These are phyloP conservation scores for Pinus taeda DNA, from an alignment of 75 land plant genomes.

Conservation along the genomic window DNA sequence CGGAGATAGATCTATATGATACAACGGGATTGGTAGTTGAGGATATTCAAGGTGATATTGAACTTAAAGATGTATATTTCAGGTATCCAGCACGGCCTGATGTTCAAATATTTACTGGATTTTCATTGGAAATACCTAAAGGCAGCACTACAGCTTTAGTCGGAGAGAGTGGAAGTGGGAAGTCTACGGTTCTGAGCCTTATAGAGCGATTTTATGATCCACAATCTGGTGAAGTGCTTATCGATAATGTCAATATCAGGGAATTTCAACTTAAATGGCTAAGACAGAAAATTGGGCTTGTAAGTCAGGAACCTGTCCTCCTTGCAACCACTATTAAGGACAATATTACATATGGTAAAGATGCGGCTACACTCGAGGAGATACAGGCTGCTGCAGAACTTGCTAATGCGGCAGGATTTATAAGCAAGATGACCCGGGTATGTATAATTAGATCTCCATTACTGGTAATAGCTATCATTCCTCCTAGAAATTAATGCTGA, in stretches of 20 bases:
- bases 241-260: constrained; percentile 82
- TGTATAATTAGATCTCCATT: background rate
- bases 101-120: constrained; percentile 69
- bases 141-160: constrained; percentile 88
- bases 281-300: constrained; percentile 87
- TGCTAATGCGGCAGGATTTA: constrained; percentile 91
- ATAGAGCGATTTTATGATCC: constrained; percentile 98
- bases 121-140: constrained; percentile 63
- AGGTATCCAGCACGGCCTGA: constrained; percentile 84
- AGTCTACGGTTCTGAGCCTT: constrained; percentile 91
- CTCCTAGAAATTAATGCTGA: background rate
- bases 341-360: constrained; percentile 92
- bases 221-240: constrained; percentile 74
- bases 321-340: constrained; percentile 79
- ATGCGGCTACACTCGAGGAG: constrained; percentile 79
- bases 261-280: constrained; percentile 85
- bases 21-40: constrained; percentile 48
- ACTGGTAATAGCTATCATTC: background rate
- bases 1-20: constrained; percentile 87
- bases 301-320: constrained; percentile 95
- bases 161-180: constrained; percentile 98
- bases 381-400: constrained; percentile 75
- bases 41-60: constrained; percentile 76
- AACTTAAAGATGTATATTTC: constrained; percentile 71
- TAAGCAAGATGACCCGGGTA: constrained; percentile 86